Percentiles rank a stretch among this genome's conserved stretches.
These are phyloP conservation scores for Blastobotrys arbuscula DNA, from an alignment of 1,139 yeast genomes.

Conservation along the genomic window DNA sequence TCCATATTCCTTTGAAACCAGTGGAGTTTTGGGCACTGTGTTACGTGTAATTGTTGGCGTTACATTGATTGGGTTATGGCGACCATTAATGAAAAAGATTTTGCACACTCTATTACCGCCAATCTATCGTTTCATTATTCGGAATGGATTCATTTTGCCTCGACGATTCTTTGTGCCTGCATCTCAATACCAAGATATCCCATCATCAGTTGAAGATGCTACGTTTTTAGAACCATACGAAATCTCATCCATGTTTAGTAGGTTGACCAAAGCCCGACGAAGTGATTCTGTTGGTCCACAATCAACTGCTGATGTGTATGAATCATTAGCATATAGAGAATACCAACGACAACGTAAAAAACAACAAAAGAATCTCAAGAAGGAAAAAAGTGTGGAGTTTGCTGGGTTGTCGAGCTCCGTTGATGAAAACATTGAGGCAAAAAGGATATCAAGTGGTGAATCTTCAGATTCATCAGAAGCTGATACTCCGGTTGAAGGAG, in stretches of 20 bases:
- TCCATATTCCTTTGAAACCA: conserved; percentile 37
- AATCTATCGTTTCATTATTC: conserved; percentile 33
- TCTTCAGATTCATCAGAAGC: not conserved
- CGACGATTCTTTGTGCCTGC: conserved; percentile 37
- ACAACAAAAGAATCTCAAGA: not conserved
- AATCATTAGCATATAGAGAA: conserved; percentile 35
- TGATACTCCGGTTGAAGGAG: conserved; percentile 2
- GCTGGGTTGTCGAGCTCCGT: not conserved
- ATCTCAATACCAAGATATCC: conserved; percentile 34
- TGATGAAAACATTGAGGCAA: not conserved
- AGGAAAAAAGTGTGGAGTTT: not conserved
- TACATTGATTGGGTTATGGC: conserved; percentile 59
- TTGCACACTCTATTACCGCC: conserved; percentile 44
- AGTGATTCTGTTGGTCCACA: conserved; percentile 42
- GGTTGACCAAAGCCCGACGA: conserved; percentile 28
- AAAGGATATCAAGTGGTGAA: not conserved
- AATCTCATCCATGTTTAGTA: conserved; percentile 29
- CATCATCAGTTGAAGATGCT: conserved; percentile 31
- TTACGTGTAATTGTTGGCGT: conserved; percentile 56
- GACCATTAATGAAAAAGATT: conserved; percentile 57
- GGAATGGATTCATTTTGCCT: conserved; percentile 37
- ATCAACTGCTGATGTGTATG: conserved; percentile 40
- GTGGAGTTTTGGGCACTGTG: conserved; percentile 41
- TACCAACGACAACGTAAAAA: conserved; percentile 21
- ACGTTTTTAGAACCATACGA: conserved; percentile 32